Evolutionary conservation across 176 grass and related monocot genomes (phyloP).

Genomic region (Raddia guianensis): DNA sequence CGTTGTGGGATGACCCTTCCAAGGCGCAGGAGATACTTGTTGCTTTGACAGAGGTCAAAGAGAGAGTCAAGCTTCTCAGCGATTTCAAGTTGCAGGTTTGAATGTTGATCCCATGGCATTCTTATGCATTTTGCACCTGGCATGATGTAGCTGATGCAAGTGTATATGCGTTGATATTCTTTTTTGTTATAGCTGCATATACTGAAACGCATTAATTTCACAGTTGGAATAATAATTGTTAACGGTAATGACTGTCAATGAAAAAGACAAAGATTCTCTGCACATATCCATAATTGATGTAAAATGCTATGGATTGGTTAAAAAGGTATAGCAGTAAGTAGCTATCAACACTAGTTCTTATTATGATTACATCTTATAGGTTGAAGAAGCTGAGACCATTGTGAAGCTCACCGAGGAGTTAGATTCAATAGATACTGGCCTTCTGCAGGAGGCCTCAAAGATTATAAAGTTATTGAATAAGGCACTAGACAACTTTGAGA

Average conservation of each 20-base stretch:
- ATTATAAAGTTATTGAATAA: constrained; percentile 83
- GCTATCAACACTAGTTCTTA: neutral
- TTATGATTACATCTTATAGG: constrained; percentile 44
- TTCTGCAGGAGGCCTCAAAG: constrained; percentile 85
- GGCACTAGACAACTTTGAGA: constrained; percentile 80
- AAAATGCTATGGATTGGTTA: neutral
- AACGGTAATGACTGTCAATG: constrained; percentile 3
- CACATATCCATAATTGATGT: neutral
- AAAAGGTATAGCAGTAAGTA: constrained; percentile 8
- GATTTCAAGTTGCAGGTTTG: constrained; percentile 78
- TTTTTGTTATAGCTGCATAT: constrained; percentile 9
- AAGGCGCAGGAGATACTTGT: constrained; percentile 88
- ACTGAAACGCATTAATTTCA: constrained; percentile 4
- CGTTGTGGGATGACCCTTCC: constrained; percentile 94
- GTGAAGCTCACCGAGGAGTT: constrained; percentile 84
- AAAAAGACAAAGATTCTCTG: neutral
- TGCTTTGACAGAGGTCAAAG: constrained; percentile 86
- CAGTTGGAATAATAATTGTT: constrained; percentile 3
- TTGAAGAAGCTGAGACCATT: constrained; percentile 96
- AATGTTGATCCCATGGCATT: neutral
- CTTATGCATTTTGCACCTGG: neutral
- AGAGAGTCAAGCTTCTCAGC: constrained; percentile 78
- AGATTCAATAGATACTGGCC: constrained; percentile 74
- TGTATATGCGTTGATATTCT: neutral
- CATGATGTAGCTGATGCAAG: neutral